These are phyloP conservation scores for Paraconiothyrium sp. DNA, from an alignment of 2,329 filamentous ascomycete species.

Conservation along the genomic window DNA sequence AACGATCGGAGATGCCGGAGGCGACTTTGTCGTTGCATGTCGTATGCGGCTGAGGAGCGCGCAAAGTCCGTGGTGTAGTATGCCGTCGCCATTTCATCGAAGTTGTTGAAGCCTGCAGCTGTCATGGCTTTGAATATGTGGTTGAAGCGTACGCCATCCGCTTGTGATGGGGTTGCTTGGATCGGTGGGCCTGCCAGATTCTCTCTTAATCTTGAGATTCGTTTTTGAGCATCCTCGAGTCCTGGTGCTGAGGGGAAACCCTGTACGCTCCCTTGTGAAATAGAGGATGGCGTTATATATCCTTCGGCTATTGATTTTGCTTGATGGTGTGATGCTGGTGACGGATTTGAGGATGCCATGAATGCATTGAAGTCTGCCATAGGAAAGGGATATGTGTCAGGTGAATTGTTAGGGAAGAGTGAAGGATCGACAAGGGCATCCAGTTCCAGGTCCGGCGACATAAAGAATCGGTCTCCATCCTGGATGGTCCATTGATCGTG, in stretches of 20 bases:
- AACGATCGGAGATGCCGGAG: conserved; percentile 12
- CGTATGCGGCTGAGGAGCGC: conserved; percentile 18
- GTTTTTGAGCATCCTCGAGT: conserved; percentile 12
- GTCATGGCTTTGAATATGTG: conserved; percentile 20
- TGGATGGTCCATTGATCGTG: conserved; percentile 15
- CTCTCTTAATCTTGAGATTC: conserved; percentile 13
- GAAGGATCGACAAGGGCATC: conserved; percentile 14
- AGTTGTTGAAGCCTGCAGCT: conserved; percentile 15
- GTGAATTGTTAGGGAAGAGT: conserved; percentile 6
- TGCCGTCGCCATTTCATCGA: conserved; percentile 15
- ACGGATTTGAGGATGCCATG: conserved; percentile 13
- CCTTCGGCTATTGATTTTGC: conserved; percentile 13
- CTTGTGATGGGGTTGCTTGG: not conserved
- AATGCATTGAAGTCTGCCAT: conserved; percentile 13
- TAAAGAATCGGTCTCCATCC: conserved; percentile 14
- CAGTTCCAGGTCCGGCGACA: conserved; percentile 13
- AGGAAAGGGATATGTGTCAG: conserved; percentile 8
- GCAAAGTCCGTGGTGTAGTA: conserved; percentile 18
- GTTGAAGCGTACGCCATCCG: conserved; percentile 13
- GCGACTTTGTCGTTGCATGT: conserved; percentile 19
- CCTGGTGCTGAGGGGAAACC: conserved; percentile 6
- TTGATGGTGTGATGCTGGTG: conserved; percentile 14
- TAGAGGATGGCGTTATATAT: conserved; percentile 10
- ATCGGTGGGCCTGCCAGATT: conserved; percentile 5
- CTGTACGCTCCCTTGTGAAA: not conserved